Percentiles rank a stretch among this genome's conserved stretches.
Evolutionary conservation across 2,329 filamentous ascomycete genomes (phyloP).

Genomic region (Periconia digitata): DNA sequence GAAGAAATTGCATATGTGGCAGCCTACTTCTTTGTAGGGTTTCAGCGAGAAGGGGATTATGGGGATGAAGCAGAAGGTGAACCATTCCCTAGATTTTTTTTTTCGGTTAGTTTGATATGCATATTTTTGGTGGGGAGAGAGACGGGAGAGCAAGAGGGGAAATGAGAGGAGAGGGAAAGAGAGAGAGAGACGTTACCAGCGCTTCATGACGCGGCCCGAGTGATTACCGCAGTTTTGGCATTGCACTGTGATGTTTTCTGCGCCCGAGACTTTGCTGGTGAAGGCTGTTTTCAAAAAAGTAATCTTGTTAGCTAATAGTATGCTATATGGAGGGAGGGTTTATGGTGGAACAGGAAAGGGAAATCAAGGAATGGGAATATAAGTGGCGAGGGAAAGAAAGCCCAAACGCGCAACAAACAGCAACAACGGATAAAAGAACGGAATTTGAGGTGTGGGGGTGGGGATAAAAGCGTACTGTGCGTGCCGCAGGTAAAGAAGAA

Average conservation of each 20-base stretch:
- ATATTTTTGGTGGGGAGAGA: not conserved
- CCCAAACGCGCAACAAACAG: no score
- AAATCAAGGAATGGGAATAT: no score
- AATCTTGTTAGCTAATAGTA: slow-evolving; percentile 6
- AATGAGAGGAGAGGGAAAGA: not conserved
- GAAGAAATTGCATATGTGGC: slow-evolving; percentile 75
- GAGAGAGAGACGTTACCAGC: slow-evolving; percentile 34
- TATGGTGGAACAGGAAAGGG: not conserved
- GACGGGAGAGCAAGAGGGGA: not conserved
- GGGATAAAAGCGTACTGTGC: slow-evolving; percentile 42
- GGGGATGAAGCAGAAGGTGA: slow-evolving; percentile 78
- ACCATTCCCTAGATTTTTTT: slow-evolving; percentile 57
- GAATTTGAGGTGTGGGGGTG: not conserved
- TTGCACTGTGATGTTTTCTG: slow-evolving; percentile 53
- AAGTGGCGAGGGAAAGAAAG: not conserved
- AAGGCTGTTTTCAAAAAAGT: slow-evolving; percentile 47
- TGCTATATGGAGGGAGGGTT: not conserved
- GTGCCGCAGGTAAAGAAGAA: slow-evolving; percentile 56
- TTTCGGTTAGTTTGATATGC: not conserved
- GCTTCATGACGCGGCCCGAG: slow-evolving; percentile 47
- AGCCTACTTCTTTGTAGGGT: slow-evolving; percentile 64
- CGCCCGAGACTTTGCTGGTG: slow-evolving; percentile 47
- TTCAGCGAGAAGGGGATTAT: slow-evolving; percentile 68
- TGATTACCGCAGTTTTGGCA: slow-evolving; percentile 58
- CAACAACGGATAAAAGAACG: no score